Base-by-base conservation (phyloP, 768 basidiomycete species). In the Punctularia strigosozonata region DNA sequence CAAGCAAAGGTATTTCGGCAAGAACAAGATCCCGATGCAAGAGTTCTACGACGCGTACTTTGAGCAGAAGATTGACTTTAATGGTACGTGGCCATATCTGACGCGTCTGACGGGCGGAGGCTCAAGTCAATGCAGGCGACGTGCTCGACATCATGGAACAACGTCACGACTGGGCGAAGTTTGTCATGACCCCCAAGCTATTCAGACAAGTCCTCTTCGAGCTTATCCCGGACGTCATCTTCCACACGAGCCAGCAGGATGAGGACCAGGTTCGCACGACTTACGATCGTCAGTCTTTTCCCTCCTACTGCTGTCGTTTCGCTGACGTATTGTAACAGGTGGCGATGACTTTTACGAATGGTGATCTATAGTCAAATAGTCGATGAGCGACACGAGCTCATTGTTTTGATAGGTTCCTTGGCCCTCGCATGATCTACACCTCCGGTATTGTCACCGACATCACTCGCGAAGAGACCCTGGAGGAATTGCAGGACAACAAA, bases 401-500 rank as follows among this genome's bases (percentile, higher is more conserved):
- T 37, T 22, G 17, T 4, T 40, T 31, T 5, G 8, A 1, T 45
- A 83, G 82, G 85, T 94, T 94, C 75, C 72, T 95, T 31, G 90
- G 90, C 7, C 84, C 86, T 4, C 83, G 88, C 44, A 95, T 95
- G 94, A 77, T 99, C 55, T 99, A 98, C 60, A 99, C 95, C 8
- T 92, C 87, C 20, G 95, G 95, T 46, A 69, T 99, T 38, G 72
- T 97, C 40, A 63, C 64, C 19, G 77, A 84, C 54, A 62, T 82
- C 43, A 72, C 73, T 46, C 62, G 66, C 30, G 67, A 80, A 45
- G 83, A 97, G 58, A 78, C 88, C 10, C 72, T 99, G 34, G 94
- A 98, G 57, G 71, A 90, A 48, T 75, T 99, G 7, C 95, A 99
- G 66, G 94, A 98, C 60, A 99, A 98, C 73, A 98, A 99, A 59